These are phyloP conservation scores for Pharnaceum exiguum DNA, from an alignment of 148 eudicot species.

Conservation along the genomic window DNA sequence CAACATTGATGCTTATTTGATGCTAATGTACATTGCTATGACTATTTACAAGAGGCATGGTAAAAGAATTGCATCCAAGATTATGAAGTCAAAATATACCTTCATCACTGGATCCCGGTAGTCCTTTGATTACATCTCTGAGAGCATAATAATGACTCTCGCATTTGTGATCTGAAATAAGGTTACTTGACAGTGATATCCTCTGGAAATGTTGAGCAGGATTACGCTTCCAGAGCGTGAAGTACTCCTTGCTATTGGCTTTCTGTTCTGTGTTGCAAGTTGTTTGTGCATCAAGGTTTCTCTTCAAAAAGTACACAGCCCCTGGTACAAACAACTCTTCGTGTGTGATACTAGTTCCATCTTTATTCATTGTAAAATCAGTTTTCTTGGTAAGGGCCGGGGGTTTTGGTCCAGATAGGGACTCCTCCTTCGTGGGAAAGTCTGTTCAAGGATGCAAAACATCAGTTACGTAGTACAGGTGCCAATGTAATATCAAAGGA, in stretches of 20 bases:
- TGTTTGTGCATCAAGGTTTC: slow-evolving; percentile 30
- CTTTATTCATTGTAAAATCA: slow-evolving; percentile 22
- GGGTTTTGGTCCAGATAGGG: slow-evolving; percentile 10
- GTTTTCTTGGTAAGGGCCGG: slow-evolving; percentile 17
- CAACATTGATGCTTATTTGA: neutral
- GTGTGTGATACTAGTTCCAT: slow-evolving; percentile 12
- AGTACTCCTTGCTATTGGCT: slow-evolving; percentile 28
- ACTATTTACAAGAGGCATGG: slow-evolving; percentile 20
- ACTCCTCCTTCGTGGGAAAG: slow-evolving; percentile 17
- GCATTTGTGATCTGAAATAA: slow-evolving; percentile 75
- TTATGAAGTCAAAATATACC: slow-evolving; percentile 23
- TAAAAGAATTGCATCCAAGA: slow-evolving; percentile 5
- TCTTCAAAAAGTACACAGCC: slow-evolving; percentile 60
- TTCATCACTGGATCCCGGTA: slow-evolving; percentile 39
- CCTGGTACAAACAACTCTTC: slow-evolving; percentile 87
- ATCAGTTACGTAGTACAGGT: neutral
- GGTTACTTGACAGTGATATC: slow-evolving; percentile 59
- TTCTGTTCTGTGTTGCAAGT: slow-evolving; percentile 4
- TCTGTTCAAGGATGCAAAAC: slow-evolving; percentile 16
- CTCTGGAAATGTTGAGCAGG: slow-evolving; percentile 75
- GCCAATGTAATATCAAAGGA: no score
- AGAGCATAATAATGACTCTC: slow-evolving; percentile 76
- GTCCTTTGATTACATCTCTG: slow-evolving; percentile 75
- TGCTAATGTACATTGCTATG: slow-evolving; percentile 7
- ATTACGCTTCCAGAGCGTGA: slow-evolving; percentile 68